These are phyloP conservation scores for Naganishia sp. DNA, from an alignment of 1,284 basidiomycete genomes.

Conservation along the genomic window DNA sequence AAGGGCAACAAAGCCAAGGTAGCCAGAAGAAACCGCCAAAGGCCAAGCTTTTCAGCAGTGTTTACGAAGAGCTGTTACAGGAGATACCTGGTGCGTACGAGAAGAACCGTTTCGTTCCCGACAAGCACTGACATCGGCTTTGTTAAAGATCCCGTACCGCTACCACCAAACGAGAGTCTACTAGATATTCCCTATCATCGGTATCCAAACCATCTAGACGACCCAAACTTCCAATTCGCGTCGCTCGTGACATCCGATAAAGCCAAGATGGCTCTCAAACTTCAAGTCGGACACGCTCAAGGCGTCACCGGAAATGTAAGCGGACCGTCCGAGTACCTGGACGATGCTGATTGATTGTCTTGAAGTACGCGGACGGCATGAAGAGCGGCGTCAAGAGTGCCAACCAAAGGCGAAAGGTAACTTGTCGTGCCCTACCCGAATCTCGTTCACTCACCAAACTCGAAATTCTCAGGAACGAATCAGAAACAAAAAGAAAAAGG, in stretches of 20 bases:
- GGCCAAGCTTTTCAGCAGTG: constrained; percentile 23
- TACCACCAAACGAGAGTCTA: constrained; percentile 23
- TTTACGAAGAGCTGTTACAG: constrained; percentile 20
- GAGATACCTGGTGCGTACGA: constrained; percentile 18
- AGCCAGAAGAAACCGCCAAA: constrained; percentile 10
- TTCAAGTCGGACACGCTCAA: constrained; percentile 23
- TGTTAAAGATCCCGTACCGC: constrained; percentile 13
- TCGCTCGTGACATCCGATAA: constrained; percentile 12
- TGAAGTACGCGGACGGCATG: constrained; percentile 18
- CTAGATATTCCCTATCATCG: constrained; percentile 21
- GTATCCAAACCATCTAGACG: constrained; percentile 25
- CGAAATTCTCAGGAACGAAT: constrained; percentile 10
- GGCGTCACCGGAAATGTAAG: constrained; percentile 26
- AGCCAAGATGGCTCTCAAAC: constrained; percentile 13
- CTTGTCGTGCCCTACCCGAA: not conserved
- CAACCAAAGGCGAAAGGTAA: constrained; percentile 27
- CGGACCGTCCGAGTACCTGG: too few species aligned
- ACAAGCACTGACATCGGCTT: not conserved
- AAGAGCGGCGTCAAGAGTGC: constrained; percentile 26
- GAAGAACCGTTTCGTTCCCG: not conserved
- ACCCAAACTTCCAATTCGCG: constrained; percentile 19
- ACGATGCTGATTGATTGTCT: not conserved
- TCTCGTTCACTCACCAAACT: not conserved
- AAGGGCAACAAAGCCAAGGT: not conserved
- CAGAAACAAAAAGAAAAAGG: constrained; percentile 25